Percentiles rank a stretch among this genome's conserved stretches.
phyloP scores from a whole-genome alignment of 805 yeast species.

The Nakazawaea holstii region DNA sequence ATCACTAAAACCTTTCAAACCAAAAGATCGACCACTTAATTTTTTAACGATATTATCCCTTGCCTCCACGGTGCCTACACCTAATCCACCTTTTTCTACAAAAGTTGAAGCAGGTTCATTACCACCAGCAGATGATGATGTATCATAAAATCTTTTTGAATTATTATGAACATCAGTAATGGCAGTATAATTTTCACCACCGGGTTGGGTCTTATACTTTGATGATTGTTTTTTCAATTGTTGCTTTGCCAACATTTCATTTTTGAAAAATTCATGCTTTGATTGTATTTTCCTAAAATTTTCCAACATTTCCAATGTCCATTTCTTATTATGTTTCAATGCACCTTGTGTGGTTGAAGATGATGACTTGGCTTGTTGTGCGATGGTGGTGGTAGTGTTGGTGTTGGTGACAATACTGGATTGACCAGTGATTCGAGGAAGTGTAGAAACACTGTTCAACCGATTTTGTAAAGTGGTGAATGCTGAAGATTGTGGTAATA shows the following conservation, averaged over 20 bases:
- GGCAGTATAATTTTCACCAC: background rate
- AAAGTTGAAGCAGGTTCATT: slow-evolving; percentile 17
- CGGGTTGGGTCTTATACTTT: slow-evolving; percentile 9
- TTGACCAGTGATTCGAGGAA: slow-evolving; percentile 11
- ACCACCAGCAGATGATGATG: slow-evolving; percentile 8
- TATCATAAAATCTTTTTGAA: slow-evolving; percentile 4
- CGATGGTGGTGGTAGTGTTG: no score
- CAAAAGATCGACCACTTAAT: slow-evolving; percentile 25
- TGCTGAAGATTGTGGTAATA: slow-evolving; percentile 89
- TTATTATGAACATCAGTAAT: slow-evolving; percentile 1
- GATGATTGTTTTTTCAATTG: slow-evolving; percentile 1
- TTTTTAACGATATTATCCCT: slow-evolving; percentile 21
- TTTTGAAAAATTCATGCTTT: slow-evolving; percentile 25
- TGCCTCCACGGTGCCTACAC: slow-evolving; percentile 7
- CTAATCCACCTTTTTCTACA: slow-evolving; percentile 14
- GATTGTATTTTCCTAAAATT: slow-evolving; percentile 45
- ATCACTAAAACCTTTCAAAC: slow-evolving; percentile 19
- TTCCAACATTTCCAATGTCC: slow-evolving; percentile 30
- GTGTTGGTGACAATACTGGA: no score
- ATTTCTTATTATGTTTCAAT: slow-evolving; percentile 23
- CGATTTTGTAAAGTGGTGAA: slow-evolving; percentile 78
- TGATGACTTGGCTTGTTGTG: slow-evolving; percentile 4
- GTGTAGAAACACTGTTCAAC: slow-evolving; percentile 52
- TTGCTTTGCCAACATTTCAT: slow-evolving; percentile 7
- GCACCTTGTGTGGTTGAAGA: slow-evolving; percentile 1